Conservation (phyloP, 306 rosid genomes). For the Pyrus communis region DNA sequence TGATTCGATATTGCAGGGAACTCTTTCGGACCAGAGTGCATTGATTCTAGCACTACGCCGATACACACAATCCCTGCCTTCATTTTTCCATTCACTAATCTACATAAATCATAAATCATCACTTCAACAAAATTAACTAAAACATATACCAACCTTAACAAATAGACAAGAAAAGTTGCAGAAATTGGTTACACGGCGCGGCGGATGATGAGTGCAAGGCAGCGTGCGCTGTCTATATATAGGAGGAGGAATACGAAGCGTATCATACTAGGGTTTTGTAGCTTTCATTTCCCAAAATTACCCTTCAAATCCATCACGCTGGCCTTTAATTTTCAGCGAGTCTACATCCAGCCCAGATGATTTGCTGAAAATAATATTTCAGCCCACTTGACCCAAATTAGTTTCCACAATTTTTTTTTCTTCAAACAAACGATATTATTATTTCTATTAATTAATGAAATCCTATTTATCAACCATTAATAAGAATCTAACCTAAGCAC, state of each 20-base stretch:
- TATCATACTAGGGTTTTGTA: background rate
- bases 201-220: background rate
- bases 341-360: background rate
- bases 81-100: too few relatives aligned
- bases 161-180: too few relatives aligned
- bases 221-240: background rate
- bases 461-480: too few relatives aligned
- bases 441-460: too few relatives aligned
- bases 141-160: background rate
- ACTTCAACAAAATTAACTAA: background rate
- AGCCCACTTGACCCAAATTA: too few relatives aligned
- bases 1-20: conserved; percentile 45
- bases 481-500: too few relatives aligned
- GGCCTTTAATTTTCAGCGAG: background rate
- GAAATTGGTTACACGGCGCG: background rate
- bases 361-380: too few relatives aligned
- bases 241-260: background rate
- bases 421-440: too few relatives aligned
- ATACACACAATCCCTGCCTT: conserved; percentile 70
- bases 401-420: too few relatives aligned
- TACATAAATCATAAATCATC: background rate
- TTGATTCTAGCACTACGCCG: conserved; percentile 45
- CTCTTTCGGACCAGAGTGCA: conserved; percentile 67
- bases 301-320: background rate
- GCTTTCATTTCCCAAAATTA: background rate